These are phyloP conservation scores for Aspergillus fischeri DNA, from an alignment of 2,329 filamentous ascomycete species.

Conservation along the genomic window DNA sequence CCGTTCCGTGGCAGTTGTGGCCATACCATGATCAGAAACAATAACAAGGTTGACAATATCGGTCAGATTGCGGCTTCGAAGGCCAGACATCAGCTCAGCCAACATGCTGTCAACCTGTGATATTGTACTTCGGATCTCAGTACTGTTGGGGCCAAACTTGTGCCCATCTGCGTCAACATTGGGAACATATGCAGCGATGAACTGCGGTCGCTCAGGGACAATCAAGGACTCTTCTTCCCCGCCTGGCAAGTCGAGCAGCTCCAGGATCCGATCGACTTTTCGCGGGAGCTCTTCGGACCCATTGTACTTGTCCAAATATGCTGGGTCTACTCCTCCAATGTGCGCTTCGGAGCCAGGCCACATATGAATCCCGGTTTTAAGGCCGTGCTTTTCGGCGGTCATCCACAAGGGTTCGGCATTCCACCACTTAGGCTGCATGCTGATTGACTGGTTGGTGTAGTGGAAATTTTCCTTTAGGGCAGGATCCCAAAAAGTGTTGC, in stretches of 20 bases:
- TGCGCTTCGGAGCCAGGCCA: slow-evolving; percentile 96
- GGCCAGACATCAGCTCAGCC: slow-evolving; percentile 66
- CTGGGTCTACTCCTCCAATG: slow-evolving; percentile 69
- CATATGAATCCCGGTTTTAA: slow-evolving; percentile 87
- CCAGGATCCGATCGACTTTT: slow-evolving; percentile 76
- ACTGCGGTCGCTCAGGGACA: slow-evolving; percentile 66
- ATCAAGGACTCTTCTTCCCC: slow-evolving; percentile 54
- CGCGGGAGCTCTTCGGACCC: slow-evolving; percentile 66
- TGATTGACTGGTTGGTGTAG: slow-evolving; percentile 72
- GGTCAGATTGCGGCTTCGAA: slow-evolving; percentile 79
- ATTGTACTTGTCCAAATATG: slow-evolving; percentile 81
- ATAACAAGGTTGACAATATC: slow-evolving; percentile 87
- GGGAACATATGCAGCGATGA: slow-evolving; percentile 92
- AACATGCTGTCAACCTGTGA: slow-evolving; percentile 78
- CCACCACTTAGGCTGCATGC: slow-evolving; percentile 90
- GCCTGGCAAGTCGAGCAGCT: slow-evolving; percentile 80
- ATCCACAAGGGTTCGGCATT: slow-evolving; percentile 90
- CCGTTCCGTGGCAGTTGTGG: slow-evolving; percentile 75
- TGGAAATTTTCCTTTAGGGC: slow-evolving; percentile 73
- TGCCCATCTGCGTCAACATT: slow-evolving; percentile 88
- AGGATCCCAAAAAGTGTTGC: slow-evolving; percentile 93
- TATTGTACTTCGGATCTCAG: slow-evolving; percentile 78
- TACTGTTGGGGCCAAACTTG: slow-evolving; percentile 88
- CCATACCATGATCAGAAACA: slow-evolving; percentile 99
- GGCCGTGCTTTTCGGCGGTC: slow-evolving; percentile 77